phyloP scores from a whole-genome alignment of 1,284 basidiomycete genomes.

The Baeospora myosura region DNA sequence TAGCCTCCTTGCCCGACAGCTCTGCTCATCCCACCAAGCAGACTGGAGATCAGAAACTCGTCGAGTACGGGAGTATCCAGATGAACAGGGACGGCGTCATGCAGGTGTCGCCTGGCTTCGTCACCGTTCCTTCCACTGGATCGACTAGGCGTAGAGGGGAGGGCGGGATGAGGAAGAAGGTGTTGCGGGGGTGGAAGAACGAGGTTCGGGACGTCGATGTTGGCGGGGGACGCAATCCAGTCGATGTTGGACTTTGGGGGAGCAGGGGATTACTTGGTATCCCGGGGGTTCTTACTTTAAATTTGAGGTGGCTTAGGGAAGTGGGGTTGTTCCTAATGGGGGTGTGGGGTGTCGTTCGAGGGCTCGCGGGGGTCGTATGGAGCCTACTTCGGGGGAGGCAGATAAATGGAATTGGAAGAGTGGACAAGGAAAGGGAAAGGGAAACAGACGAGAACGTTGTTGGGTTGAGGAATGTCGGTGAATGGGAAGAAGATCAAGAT shows the following conservation, averaged over 20 bases:
- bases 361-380: slow-evolving; percentile 7
- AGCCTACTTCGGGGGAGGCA: slow-evolving; percentile 9
- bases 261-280: slow-evolving; percentile 24
- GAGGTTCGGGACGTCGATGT: slow-evolving; percentile 41
- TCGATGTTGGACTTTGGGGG: slow-evolving; percentile 23
- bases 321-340: slow-evolving; percentile 34
- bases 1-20: slow-evolving; percentile 18
- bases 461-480: slow-evolving; percentile 16
- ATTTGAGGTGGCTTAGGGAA: slow-evolving; percentile 40
- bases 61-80: slow-evolving; percentile 6
- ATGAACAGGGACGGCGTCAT: slow-evolving; percentile 6
- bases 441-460: slow-evolving; percentile 1
- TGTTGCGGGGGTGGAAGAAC: slow-evolving; percentile 34
- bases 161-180: slow-evolving; percentile 10
- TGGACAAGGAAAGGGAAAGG: slow-evolving; percentile 12
- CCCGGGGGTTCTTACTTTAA: slow-evolving; percentile 34
- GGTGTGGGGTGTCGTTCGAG: slow-evolving; percentile 20
- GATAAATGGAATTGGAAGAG: slow-evolving; percentile 8
- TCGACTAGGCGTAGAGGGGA: slow-evolving; percentile 5
- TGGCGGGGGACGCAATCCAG: slow-evolving; percentile 19
- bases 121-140: slow-evolving; percentile 11
- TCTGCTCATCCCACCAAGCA: slow-evolving; percentile 30
- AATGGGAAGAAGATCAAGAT: slow-evolving; percentile 18
- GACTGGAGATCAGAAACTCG: slow-evolving; percentile 2
- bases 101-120: slow-evolving; percentile 27